Conservation (phyloP, 129 eudicot genomes). For the carrot (Daucus carota) region DNA sequence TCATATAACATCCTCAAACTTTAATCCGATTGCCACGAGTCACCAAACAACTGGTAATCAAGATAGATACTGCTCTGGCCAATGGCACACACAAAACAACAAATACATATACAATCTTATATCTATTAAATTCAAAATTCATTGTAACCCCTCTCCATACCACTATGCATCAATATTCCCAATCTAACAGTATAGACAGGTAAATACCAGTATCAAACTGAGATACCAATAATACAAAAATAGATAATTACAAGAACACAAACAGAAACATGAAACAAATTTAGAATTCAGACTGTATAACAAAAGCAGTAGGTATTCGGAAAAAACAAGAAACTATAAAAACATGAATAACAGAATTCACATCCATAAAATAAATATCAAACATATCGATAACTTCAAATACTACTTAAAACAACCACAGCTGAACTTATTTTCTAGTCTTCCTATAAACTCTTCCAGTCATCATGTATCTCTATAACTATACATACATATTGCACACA, state of each 20-base stretch:
- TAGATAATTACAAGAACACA: constrained; percentile 2
- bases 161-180: neutral
- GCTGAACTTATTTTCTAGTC: neutral
- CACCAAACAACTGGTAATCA: neutral
- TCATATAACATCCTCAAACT: neutral
- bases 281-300: neutral
- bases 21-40: neutral
- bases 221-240: neutral
- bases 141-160: neutral
- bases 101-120: neutral
- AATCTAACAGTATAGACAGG: neutral
- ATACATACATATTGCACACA: neutral
- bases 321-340: neutral
- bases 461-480: neutral
- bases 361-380: neutral
- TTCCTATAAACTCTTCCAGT: neutral
- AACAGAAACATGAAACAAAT: neutral
- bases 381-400: neutral
- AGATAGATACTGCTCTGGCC: neutral
- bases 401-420: no score
- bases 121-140: neutral
- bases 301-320: neutral
- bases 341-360: neutral
- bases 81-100: neutral
- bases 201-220: neutral